These are phyloP conservation scores for Hypoxylon rubiginosum DNA, from an alignment of 2,329 filamentous ascomycete genomes.

Conservation along the genomic window DNA sequence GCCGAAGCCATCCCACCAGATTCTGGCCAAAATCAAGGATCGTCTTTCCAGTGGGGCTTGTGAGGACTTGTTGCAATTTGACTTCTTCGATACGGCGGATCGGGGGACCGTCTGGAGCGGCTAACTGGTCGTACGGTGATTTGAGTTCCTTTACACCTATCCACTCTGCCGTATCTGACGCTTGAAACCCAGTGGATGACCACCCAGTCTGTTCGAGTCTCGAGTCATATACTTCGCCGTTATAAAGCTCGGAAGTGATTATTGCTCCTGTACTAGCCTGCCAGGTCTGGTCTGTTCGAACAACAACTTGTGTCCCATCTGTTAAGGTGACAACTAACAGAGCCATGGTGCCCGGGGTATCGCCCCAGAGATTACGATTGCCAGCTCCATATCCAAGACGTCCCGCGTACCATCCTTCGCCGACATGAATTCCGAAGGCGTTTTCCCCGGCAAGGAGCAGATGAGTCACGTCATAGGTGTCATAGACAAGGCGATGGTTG, in stretches of 20 bases:
- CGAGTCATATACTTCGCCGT: slow-evolving; percentile 53
- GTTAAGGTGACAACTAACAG: slow-evolving; percentile 46
- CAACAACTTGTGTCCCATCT: slow-evolving; percentile 38
- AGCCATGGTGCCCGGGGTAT: slow-evolving; percentile 51
- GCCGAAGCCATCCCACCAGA: slow-evolving; percentile 58
- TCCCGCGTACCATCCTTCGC: slow-evolving; percentile 66
- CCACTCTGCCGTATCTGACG: slow-evolving; percentile 52
- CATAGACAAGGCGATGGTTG: slow-evolving; percentile 63
- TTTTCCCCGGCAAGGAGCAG: slow-evolving; percentile 57
- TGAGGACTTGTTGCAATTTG: slow-evolving; percentile 47
- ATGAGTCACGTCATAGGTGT: slow-evolving; percentile 64
- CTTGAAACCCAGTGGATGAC: slow-evolving; percentile 35
- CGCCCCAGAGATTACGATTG: slow-evolving; percentile 50
- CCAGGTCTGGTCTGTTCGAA: slow-evolving; percentile 53
- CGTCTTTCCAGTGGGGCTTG: slow-evolving; percentile 57
- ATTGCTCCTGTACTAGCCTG: slow-evolving; percentile 44
- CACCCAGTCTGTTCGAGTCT: slow-evolving; percentile 45
- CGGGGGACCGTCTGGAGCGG: slow-evolving; percentile 52
- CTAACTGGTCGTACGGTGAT: slow-evolving; percentile 43
- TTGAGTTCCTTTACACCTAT: slow-evolving; percentile 49
- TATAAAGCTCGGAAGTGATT: slow-evolving; percentile 48
- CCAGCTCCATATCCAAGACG: slow-evolving; percentile 53
- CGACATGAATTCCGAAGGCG: slow-evolving; percentile 60
- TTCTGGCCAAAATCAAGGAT: slow-evolving; percentile 67
- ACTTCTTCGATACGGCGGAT: slow-evolving; percentile 49